phyloP scores from a whole-genome alignment of 2,329 filamentous ascomycete species.

The Cladophialophora bantiana region DNA sequence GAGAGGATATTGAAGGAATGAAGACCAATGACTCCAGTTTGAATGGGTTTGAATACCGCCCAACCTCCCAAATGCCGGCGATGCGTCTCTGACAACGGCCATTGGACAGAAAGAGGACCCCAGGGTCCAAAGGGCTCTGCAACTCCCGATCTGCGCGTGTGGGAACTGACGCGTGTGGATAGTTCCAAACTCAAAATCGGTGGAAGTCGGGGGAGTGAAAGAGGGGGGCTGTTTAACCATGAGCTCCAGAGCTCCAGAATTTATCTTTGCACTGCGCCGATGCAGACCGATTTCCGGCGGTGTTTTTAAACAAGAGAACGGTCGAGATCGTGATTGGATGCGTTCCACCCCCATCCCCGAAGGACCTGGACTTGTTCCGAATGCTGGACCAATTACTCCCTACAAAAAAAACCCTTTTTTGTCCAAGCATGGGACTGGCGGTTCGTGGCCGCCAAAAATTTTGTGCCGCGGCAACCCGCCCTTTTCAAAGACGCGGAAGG shows the following conservation, averaged over 20 bases:
- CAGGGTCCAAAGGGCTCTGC: not conserved
- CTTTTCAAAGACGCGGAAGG: not conserved
- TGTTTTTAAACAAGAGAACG: not conserved
- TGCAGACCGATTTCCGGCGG: slow-evolving; percentile 2
- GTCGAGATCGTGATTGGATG: slow-evolving; percentile 8
- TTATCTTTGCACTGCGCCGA: not conserved
- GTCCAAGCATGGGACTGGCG: not conserved
- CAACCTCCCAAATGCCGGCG: not conserved
- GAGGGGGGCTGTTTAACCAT: not conserved
- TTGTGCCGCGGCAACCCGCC: slow-evolving; percentile 19
- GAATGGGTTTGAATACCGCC: not conserved
- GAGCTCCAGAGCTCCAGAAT: slow-evolving; percentile 2
- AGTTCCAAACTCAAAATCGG: slow-evolving; percentile 13
- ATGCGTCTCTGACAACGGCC: not conserved
- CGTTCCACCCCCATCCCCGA: not conserved
- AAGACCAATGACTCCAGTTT: not conserved
- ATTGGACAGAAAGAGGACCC: not conserved
- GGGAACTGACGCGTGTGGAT: not conserved
- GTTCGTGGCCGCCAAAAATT: slow-evolving; percentile 5
- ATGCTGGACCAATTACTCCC: not conserved
- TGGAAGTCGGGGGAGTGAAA: slow-evolving; percentile 10
- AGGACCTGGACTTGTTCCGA: not conserved
- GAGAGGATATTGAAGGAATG: not conserved
- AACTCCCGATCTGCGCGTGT: not conserved
- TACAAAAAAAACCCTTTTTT: not conserved